Evolutionary conservation across 1,139 yeast genomes (phyloP).

Genomic region (Yamadazyma taylorii): DNA sequence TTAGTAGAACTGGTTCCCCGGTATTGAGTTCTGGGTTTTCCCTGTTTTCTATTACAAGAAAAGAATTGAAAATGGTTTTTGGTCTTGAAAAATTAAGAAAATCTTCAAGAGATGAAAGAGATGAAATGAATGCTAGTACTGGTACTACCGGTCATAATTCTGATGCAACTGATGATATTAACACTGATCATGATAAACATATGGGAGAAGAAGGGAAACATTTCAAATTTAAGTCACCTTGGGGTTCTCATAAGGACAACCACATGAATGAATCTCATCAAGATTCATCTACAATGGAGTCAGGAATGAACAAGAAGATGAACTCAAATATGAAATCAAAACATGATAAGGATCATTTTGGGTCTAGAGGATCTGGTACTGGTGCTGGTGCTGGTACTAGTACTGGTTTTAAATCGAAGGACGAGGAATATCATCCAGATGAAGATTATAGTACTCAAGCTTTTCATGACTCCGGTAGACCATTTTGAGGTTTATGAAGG

Average conservation of each 20-base stretch:
- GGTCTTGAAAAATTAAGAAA: constrained; percentile 13
- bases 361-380: background rate
- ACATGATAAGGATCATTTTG: constrained; percentile 4
- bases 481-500: background rate
- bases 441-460: no score
- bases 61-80: constrained; percentile 19
- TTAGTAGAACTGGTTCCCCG: no score
- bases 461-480: no score
- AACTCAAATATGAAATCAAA: constrained; percentile 2
- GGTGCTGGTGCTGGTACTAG: constrained; percentile 1
- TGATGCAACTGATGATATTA: background rate
- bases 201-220: no score
- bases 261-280: background rate
- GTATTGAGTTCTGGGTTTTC: no score
- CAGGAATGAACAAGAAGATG: background rate
- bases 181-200: background rate
- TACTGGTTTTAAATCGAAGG: background rate
- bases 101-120: constrained; percentile 3
- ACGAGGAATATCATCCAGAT: no score
- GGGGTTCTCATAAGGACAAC: background rate
- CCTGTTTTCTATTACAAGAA: no score
- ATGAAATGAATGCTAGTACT: constrained; percentile 1
- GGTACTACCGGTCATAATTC: background rate
- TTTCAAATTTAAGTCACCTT: no score
- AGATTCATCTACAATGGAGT: background rate